These are phyloP conservation scores for Grigorovia jiainica DNA, from an alignment of 805 yeast genomes.

Conservation along the genomic window DNA sequence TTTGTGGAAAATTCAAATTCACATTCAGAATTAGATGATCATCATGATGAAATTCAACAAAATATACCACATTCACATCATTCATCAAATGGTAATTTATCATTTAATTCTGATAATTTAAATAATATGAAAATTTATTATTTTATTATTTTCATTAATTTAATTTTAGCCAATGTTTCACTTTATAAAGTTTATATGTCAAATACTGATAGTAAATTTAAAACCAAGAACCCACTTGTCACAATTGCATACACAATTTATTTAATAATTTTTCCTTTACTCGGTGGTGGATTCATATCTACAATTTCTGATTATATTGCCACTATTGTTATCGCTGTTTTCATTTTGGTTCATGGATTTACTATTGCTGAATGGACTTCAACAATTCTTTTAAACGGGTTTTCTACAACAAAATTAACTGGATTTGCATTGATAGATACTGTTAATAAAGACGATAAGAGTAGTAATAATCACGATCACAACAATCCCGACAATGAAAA, in stretches of 20 bases:
- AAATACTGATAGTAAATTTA: slow-evolving; percentile 21
- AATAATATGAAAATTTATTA: slow-evolving; percentile 21
- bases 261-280: slow-evolving; percentile 19
- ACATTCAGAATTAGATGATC: background rate
- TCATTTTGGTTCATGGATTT: slow-evolving; percentile 25
- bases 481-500: slow-evolving; percentile 1
- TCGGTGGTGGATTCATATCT: slow-evolving; percentile 11
- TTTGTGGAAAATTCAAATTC: slow-evolving; percentile 23
- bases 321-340: slow-evolving; percentile 18
- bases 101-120: background rate
- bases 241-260: slow-evolving; percentile 24
- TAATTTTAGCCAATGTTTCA: slow-evolving; percentile 17
- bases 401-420: slow-evolving; percentile 23
- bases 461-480: too few relatives aligned
- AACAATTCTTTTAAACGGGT: slow-evolving; percentile 27
- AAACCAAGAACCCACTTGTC: slow-evolving; percentile 27
- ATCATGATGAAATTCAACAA: slow-evolving; percentile 26
- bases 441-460: too few relatives aligned
- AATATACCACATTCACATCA: slow-evolving; percentile 29
- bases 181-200: slow-evolving; percentile 21
- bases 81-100: slow-evolving; percentile 5
- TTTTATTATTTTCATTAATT: slow-evolving; percentile 10
- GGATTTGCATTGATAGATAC: slow-evolving; percentile 14
- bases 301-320: slow-evolving; percentile 23
- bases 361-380: slow-evolving; percentile 29